Base-by-base conservation (phyloP, 495 filamentous ascomycete genomes). In the Penicillium turbatum region DNA sequence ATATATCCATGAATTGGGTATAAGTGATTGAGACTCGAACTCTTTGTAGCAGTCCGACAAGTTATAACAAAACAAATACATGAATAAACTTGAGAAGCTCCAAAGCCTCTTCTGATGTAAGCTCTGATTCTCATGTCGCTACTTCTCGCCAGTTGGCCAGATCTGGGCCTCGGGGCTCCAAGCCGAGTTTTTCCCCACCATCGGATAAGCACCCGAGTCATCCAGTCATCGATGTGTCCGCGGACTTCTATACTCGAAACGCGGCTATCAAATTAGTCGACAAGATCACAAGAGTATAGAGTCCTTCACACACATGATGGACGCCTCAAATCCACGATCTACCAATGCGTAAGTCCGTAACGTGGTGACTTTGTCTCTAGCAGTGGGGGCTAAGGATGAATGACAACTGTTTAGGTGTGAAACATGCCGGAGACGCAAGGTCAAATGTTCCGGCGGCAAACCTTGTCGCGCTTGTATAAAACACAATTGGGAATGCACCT, bases 391-490 rank as follows among this genome's bases (percentile, higher is more conserved):
- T 6, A 11, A 19, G 48, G 41, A 2, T 31, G 41, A 37, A 45
- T 58, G 36, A 58, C 44, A 47, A 38, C 35, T 26, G 26, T 9
- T 16, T 32, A 64, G 61, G 49, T 64, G 61, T 26, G 61, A 64
- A 32, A 53, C 58, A 29, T 64, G 61, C 12, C 61, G 61, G 4
- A 53, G 48, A 27, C 54, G 61, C 30, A 64, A 64, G 24, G 61
- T 64, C 3, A 64, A 58, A 38, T 64, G 54, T 17, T 58, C 57
- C 21, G 61, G 61, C 15, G 57, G 58, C 0, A 55, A 58, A 40
- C 61, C 61, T 9, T 64, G 61, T 47, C 57, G 61, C 11, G 50
- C 42, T 32, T 64, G 61, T 34, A n/a, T 44, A 11, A 61, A 60
- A 31, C 61, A 64, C 38, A 53, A 57, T 13, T 61, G 57, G 57